These are phyloP conservation scores for Mariannaea sp. DNA, from an alignment of 2,329 filamentous ascomycete genomes.

Conservation along the genomic window DNA sequence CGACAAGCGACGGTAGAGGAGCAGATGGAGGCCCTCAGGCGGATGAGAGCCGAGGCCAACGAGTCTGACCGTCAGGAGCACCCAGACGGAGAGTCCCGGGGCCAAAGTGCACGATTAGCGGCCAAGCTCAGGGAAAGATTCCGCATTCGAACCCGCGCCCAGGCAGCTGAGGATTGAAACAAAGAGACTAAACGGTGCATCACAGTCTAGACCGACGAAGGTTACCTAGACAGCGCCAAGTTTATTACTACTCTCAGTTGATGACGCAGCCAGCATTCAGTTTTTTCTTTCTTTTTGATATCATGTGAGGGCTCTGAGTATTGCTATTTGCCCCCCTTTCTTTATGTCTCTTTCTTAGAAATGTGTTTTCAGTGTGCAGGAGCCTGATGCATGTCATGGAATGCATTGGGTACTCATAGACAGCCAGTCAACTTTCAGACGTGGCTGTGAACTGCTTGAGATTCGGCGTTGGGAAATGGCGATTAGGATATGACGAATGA, in stretches of 20 bases:
- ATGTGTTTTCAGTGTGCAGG: background rate
- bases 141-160: slow-evolving; percentile 54
- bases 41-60: slow-evolving; percentile 42
- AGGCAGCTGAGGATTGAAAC: slow-evolving; percentile 36
- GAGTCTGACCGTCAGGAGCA: slow-evolving; percentile 27
- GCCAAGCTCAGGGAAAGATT: slow-evolving; percentile 59
- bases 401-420: background rate
- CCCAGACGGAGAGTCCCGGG: slow-evolving; percentile 42
- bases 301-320: no score
- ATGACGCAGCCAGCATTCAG: background rate
- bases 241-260: background rate
- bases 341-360: background rate
- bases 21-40: slow-evolving; percentile 63
- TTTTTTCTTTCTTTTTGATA: background rate
- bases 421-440: background rate
- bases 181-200: slow-evolving; percentile 13
- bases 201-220: background rate
- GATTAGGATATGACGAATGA: slow-evolving; percentile 7
- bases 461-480: slow-evolving; percentile 23
- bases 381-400: background rate
- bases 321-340: no score
- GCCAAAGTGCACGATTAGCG: slow-evolving; percentile 51
- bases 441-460: slow-evolving; percentile 15
- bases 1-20: slow-evolving; percentile 65
- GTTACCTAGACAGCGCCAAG: background rate